Base-by-base conservation (phyloP, 257 asterid species). In the Solanum etuberosum region DNA sequence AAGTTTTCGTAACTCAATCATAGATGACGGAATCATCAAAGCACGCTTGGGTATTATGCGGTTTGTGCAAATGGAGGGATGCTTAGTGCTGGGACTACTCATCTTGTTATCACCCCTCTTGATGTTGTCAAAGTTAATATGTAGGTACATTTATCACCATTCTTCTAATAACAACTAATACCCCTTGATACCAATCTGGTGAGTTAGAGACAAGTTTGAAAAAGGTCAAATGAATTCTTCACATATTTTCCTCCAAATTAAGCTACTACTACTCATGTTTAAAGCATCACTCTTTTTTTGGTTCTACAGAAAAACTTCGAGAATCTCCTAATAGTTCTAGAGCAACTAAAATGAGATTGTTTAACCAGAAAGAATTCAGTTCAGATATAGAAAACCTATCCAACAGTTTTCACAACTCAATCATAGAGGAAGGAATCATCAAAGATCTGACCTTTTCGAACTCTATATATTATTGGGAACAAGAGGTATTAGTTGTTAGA, bases 71-170 rank as follows among this genome's bases (percentile, higher is more conserved):
- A 88, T 67, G 89, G 93, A 27, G 93, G 92, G 13, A 87, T 85
- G 91, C 87, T 89, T 18, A 91, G 93, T 85, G 90, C 90, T 82
- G 92, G 91, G 34, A 83, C 92, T n/a, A 91, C 89, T 23, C 92
- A 91, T 87, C 86, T 89, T 34, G 91, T 85, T 46, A 88, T 87
- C 59, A 91, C 93, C 23, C 91, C 93, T 73, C 87, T 91, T 85
- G 92, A 89, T 89, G 93, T 91, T n/a, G 90, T 91, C 83, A 89
- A 91, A 91, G 93, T 89, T 80, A 89, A 91, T 86, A 91, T 91
- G 93, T 90, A 91, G 92, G 93, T 91, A 37, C 63, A 74, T 46
- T 11, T 54, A 12, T 48, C 13, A 70, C 35, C 77, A 70, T 70
- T 31, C 35, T 70, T 16, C 40, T 3, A 70, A 70, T 16, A 70